Evolutionary conservation across 2,329 filamentous ascomycete species (phyloP).

Genomic region (Pleochaeta shiraiana): DNA sequence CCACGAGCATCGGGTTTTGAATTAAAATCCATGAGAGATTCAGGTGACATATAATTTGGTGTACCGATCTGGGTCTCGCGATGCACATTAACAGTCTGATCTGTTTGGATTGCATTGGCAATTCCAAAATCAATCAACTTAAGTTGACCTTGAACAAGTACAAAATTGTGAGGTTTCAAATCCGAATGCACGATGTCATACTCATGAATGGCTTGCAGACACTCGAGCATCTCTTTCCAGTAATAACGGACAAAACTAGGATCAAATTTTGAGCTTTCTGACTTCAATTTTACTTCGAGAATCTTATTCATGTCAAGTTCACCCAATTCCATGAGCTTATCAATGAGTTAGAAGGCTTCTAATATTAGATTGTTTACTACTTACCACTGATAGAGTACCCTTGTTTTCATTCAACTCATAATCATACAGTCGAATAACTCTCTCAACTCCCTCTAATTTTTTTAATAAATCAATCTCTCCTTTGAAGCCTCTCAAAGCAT

Average conservation of each 20-base stretch:
- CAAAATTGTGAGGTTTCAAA: conserved; percentile 92
- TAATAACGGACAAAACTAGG: conserved; percentile 87
- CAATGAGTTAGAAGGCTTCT: conserved; percentile 11
- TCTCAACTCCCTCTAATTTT: conserved; percentile 62
- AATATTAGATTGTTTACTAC: conserved; percentile 17
- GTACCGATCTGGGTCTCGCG: conserved; percentile 90
- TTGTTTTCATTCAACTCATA: conserved; percentile 90
- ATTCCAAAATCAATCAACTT: conserved; percentile 99
- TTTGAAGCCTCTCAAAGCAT: conserved; percentile 67
- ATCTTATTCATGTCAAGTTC: conserved; percentile 84
- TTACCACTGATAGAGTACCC: conserved; percentile 63
- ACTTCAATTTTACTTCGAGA: conserved; percentile 49
- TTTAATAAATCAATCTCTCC: conserved; percentile 85
- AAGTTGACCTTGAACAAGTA: conserved; percentile 69
- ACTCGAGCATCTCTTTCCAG: conserved; percentile 99
- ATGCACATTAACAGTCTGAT: conserved; percentile 94
- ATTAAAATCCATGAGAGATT: conserved; percentile 77
- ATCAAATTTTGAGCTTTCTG: conserved; percentile 57
- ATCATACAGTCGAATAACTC: conserved; percentile 78
- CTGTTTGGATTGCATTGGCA: conserved; percentile 86
- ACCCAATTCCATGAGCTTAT: conserved; percentile 85
- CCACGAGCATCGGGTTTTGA: conserved; percentile 22
- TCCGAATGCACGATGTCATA: conserved; percentile 92
- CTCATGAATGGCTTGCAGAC: conserved; percentile 70
- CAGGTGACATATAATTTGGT: conserved; percentile 96